These are phyloP conservation scores for Populus ilicifolia DNA, from an alignment of 345 rosid genomes.

Conservation along the genomic window DNA sequence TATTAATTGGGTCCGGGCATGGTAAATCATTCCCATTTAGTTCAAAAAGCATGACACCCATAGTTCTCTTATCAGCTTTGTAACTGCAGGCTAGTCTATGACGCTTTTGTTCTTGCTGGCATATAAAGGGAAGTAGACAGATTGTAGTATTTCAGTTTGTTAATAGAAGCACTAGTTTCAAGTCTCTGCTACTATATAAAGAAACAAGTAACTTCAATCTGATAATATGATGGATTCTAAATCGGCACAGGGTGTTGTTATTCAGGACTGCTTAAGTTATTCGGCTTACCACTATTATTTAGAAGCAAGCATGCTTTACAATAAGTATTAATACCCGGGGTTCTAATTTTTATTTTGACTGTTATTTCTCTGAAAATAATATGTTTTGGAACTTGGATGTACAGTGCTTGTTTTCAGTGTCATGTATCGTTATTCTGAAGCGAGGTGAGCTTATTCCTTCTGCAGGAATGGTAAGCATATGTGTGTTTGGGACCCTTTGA, in stretches of 20 bases:
- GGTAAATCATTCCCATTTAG: neutral
- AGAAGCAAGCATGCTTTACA: neutral
- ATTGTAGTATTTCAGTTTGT: neutral
- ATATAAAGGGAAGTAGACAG: neutral
- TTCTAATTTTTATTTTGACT: neutral
- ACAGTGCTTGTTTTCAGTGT: neutral
- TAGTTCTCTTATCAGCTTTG: neutral
- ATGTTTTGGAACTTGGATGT: neutral
- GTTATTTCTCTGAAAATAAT: neutral
- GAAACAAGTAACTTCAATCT: neutral
- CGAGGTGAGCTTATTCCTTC: constrained; percentile 7
- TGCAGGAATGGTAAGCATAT: constrained; percentile 98
- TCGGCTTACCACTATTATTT: neutral
- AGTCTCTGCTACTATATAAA: neutral
- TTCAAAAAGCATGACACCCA: neutral
- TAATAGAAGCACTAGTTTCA: neutral
- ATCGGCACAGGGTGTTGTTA: neutral
- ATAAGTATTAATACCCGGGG: neutral
- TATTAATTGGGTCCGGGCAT: neutral
- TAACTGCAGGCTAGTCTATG: neutral
- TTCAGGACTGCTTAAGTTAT: neutral
- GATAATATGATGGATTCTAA: neutral
- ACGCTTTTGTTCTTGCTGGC: neutral
- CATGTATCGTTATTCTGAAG: constrained; percentile 1
- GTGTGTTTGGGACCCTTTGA: constrained; percentile 97